A percentile compares a stretch with the other conserved stretches of the same genome.
phyloP scores from a whole-genome alignment of 371 early-diverging fungal genomes.

The Conidiobolus coronatus region DNA sequence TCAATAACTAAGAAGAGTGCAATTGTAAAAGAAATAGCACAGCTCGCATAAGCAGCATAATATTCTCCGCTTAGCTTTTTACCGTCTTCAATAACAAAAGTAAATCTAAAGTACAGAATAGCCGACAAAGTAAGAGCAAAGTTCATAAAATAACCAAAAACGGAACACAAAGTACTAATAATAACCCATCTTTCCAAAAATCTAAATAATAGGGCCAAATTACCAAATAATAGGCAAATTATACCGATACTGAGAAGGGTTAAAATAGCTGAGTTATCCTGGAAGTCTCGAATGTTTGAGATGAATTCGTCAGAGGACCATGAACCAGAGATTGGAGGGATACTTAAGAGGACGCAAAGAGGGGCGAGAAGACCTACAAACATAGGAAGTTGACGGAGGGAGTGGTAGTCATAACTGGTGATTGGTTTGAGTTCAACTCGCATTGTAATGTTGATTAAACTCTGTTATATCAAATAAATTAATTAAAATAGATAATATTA shows the following conservation, averaged over 20 bases:
- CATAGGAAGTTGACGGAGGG: background rate
- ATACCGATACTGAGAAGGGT: background rate
- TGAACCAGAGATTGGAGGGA: conserved; percentile 1
- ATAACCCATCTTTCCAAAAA: conserved; percentile 3
- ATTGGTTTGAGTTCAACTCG: too few species aligned
- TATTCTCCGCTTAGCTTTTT: background rate
- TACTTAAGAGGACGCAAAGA: background rate
- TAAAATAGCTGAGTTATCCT: background rate
- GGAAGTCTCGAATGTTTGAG: background rate
- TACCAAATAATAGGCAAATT: background rate
- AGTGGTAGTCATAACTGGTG: too few species aligned
- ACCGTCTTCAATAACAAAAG: background rate
- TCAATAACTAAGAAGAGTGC: background rate
- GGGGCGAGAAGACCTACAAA: background rate
- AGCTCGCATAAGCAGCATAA: background rate
- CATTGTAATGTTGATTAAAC: too few species aligned
- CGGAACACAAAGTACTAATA: background rate
- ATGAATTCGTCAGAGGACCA: background rate
- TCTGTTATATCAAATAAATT: too few species aligned
- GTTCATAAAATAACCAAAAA: background rate
- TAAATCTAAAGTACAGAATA: background rate
- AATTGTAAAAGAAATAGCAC: background rate
- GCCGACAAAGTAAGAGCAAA: background rate
- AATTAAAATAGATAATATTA: too few species aligned
- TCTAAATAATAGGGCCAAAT: background rate